phyloP scores from a whole-genome alignment of 2,329 filamentous ascomycete species.

The Phialophora expanda region DNA sequence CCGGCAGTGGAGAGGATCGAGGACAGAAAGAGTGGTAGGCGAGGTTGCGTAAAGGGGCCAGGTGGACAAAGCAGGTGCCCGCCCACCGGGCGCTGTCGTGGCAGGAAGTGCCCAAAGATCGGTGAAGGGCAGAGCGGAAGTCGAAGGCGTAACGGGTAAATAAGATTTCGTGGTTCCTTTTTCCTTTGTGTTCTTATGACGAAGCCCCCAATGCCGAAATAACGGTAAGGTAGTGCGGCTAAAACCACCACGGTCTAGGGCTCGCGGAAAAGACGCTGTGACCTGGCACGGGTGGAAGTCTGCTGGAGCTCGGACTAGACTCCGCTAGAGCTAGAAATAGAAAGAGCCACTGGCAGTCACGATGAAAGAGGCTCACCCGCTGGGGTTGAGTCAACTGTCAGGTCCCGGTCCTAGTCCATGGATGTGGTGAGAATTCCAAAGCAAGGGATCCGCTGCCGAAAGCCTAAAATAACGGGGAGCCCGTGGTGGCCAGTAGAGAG shows the following conservation, averaged over 20 bases:
- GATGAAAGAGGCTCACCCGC: slow-evolving; percentile 7
- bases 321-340: slow-evolving; percentile 19
- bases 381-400: slow-evolving; percentile 6
- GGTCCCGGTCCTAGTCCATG: slow-evolving; percentile 13
- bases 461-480: slow-evolving; percentile 28
- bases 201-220: slow-evolving; percentile 6
- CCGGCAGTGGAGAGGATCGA: slow-evolving; percentile 1
- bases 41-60: slow-evolving; percentile 3
- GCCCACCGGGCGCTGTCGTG: slow-evolving; percentile 8
- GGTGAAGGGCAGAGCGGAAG: slow-evolving; percentile 10
- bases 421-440: slow-evolving; percentile 19
- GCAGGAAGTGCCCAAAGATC: slow-evolving; percentile 18
- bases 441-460: slow-evolving; percentile 24
- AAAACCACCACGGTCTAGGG: neutral
- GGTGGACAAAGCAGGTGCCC: slow-evolving; percentile 17
- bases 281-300: slow-evolving; percentile 19
- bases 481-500: slow-evolving; percentile 21
- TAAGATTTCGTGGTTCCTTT: slow-evolving; percentile 13
- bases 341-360: slow-evolving; percentile 6
- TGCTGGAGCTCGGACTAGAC: slow-evolving; percentile 5
- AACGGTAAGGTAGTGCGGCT: slow-evolving; percentile 11
- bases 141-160: slow-evolving; percentile 7
- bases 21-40: slow-evolving; percentile 1
- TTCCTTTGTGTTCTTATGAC: slow-evolving; percentile 7
- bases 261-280: slow-evolving; percentile 4